Evolutionary conservation across 1,284 basidiomycete species (phyloP).

Genomic region (Tausonia pullulans): DNA sequence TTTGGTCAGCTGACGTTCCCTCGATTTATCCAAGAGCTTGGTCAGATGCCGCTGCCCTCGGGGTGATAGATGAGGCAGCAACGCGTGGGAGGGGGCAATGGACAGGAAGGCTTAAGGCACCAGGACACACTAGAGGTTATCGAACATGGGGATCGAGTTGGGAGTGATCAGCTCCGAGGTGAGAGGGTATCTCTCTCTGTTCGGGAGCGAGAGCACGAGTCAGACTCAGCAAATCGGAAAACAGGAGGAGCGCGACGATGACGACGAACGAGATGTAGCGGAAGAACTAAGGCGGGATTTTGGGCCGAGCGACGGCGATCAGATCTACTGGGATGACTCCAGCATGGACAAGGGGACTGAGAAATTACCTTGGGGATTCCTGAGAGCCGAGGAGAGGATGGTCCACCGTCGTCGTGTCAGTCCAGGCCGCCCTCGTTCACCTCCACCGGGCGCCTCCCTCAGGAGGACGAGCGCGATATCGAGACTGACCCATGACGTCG

Average conservation of each 20-base stretch:
- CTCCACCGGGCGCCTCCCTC: too few relatives aligned
- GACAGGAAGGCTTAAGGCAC: neutral
- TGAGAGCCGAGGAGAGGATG: neutral
- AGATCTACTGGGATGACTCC: neutral
- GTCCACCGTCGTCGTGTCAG: too few relatives aligned
- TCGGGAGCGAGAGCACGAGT: neutral
- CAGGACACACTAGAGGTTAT: constrained; percentile 35
- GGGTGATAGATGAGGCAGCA: constrained; percentile 25
- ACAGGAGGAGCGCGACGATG: neutral
- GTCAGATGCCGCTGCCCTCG: constrained; percentile 10
- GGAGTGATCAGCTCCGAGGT: constrained; percentile 98
- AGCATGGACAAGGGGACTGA: neutral
- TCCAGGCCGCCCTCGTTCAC: too few relatives aligned
- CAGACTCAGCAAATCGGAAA: neutral
- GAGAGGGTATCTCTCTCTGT: constrained; percentile 89
- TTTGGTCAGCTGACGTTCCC: neutral
- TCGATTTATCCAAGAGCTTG: neutral
- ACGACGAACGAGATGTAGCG: constrained; percentile 39
- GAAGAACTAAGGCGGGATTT: constrained; percentile 37
- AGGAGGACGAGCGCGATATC: too few relatives aligned
- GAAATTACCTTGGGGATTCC: constrained; percentile 11
- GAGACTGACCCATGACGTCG: too few relatives aligned
- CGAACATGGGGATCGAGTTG: constrained; percentile 47
- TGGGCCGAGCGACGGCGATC: neutral
- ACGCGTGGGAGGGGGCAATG: constrained; percentile 4